Conservation (phyloP, 331 rosid genomes). For the Cydonia oblonga region DNA sequence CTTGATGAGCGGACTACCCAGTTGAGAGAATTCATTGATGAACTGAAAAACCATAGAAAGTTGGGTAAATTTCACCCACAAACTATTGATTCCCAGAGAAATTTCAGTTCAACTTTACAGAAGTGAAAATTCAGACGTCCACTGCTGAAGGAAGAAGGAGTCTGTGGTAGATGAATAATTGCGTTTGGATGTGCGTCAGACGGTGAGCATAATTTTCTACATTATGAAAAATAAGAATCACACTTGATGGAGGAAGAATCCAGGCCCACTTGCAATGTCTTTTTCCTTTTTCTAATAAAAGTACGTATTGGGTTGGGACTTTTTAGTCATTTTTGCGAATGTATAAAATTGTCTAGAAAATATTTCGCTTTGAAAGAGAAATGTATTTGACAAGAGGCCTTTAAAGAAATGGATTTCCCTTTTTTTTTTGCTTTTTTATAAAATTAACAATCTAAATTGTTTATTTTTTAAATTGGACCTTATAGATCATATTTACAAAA, state of each 20-base stretch:
- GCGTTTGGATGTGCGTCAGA: neutral
- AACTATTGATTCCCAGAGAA: neutral
- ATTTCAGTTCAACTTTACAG: neutral
- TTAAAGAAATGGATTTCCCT: too few species aligned
- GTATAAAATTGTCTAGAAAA: too few species aligned
- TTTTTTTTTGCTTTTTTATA: too few species aligned
- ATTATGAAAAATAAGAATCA: neutral
- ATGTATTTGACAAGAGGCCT: too few species aligned
- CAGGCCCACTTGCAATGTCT: neutral
- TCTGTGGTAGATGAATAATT: neutral
- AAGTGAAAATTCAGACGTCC: neutral
- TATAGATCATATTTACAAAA: fast-evolving
- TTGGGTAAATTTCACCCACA: neutral
- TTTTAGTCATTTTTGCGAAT: too few species aligned
- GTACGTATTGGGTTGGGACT: too few species aligned
- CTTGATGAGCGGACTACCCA: neutral
- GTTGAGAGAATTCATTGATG: neutral
- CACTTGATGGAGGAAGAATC: too few species aligned
- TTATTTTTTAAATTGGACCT: too few species aligned
- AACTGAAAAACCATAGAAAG: neutral
- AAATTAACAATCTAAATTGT: too few species aligned
- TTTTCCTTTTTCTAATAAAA: too few species aligned
- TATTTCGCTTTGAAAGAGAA: too few species aligned
- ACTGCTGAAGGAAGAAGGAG: neutral
- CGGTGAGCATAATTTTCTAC: neutral